phyloP scores from a whole-genome alignment of 192 early-diverging fungal genomes.

The Rhizophagus clarus region DNA sequence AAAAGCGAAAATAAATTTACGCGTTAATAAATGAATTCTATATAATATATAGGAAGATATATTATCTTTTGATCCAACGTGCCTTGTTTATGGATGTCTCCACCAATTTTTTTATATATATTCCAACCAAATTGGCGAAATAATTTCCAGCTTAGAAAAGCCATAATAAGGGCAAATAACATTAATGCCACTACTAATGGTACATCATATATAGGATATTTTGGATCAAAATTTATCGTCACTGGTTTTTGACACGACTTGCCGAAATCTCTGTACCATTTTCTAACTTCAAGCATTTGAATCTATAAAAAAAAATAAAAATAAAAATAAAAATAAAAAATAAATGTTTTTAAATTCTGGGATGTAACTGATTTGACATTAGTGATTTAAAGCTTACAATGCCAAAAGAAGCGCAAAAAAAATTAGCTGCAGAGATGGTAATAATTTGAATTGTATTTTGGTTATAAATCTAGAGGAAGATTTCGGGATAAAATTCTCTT shows the following conservation, averaged over 20 bases:
- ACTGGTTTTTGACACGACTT: not conserved
- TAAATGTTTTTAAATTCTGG: too few relatives aligned
- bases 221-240: too few relatives aligned
- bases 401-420: not conserved
- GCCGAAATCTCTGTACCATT: not conserved
- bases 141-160: conserved; percentile 54
- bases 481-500: not conserved
- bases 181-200: conserved; percentile 59
- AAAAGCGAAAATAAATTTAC: not conserved
- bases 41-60: too few relatives aligned
- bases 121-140: conserved; percentile 60
- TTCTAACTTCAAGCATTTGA: not conserved
- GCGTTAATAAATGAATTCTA: not conserved
- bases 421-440: not conserved
- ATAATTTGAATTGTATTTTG: conserved; percentile 22
- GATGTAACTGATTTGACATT: not conserved
- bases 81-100: conserved; percentile 61
- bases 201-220: conserved; percentile 35
- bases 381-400: not conserved
- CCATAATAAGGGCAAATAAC: conserved; percentile 51
- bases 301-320: not conserved
- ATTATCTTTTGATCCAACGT: conserved; percentile 6
- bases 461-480: conserved; percentile 20
- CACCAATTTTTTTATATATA: conserved; percentile 65
- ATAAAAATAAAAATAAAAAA: not conserved